Percentiles rank a stretch among this genome's conserved stretches.
phyloP scores from a whole-genome alignment of 257 asterid genomes.

The Craterostigma plantagineum region DNA sequence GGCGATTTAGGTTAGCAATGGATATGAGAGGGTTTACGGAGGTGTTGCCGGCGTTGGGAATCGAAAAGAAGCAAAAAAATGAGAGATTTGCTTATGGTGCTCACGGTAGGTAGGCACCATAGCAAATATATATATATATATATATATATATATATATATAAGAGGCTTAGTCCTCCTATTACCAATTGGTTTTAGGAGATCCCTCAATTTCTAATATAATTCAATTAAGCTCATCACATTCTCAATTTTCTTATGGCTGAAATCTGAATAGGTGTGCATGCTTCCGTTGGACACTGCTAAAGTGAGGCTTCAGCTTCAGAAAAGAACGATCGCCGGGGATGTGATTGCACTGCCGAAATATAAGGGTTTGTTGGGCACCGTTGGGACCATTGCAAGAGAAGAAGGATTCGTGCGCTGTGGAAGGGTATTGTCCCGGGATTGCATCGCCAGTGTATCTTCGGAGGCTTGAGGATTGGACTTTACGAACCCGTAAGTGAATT shows the following conservation, averaged over 20 bases:
- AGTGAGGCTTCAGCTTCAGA: constrained; percentile 93
- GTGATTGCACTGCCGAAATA: constrained; percentile 55
- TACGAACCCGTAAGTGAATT: constrained; percentile 84
- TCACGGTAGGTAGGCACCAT: too few species aligned
- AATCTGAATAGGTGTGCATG: constrained; percentile 57
- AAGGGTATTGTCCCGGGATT: constrained; percentile 95
- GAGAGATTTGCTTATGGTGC: too few species aligned
- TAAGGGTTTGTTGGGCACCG: constrained; percentile 84
- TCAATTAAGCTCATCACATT: background rate
- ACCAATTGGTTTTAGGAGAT: too few species aligned
- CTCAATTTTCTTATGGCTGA: constrained; percentile 5
- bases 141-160: too few species aligned
- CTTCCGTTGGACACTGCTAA: constrained; percentile 94
- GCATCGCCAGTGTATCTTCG: constrained; percentile 86
- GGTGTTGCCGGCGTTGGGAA: too few species aligned
- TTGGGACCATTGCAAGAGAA: constrained; percentile 90
- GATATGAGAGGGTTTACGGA: too few species aligned
- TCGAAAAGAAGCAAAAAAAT: too few species aligned
- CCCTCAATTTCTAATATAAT: too few species aligned
- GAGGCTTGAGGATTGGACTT: constrained; percentile 89
- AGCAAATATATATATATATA: too few species aligned
- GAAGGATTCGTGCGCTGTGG: constrained; percentile 82
- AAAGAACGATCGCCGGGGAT: constrained; percentile 63
- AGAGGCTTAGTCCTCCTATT: too few species aligned
- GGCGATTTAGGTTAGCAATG: too few species aligned